Evolutionary conservation across 2,329 filamentous ascomycete genomes (phyloP), one percentile per base, ranked within the genome.

Genomic region (Curvularia verruculosa): DNA sequence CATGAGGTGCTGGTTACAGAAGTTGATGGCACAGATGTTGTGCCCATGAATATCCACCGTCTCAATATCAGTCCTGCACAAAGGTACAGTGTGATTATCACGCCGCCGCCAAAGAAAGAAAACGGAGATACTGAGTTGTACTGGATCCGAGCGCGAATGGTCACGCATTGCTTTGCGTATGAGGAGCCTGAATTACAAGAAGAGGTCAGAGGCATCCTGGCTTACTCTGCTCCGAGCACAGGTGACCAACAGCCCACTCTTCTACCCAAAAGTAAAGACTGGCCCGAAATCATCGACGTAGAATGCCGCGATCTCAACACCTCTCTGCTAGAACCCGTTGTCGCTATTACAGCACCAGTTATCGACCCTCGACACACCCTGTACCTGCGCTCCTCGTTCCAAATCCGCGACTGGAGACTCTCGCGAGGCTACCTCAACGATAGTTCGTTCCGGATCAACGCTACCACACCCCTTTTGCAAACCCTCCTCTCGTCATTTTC

Each of bases 11-110:
- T 70, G 6, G 76, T 80, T 37, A 77, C 79, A 26, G 66, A 74
- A 29, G 70, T 66, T 34, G 78, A 79, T 58, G 78, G 77, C 49
- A 75, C 75, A 0, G 68, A 75, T 4, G 77, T 94, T 81, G 84
- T 59, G 80, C 83, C 77, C 1, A 78, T 77, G 61, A 64, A 69
- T 45, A 77, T 74, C 5, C 63, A 73, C 44, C 67, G 74, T 3
- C 72, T 91, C 34, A 84, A 87, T 59, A 84, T 91, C 58, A 82
- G 84, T 28, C 87, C 88, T 0, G 88, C 87, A 0, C 89, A 91
- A 67, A 83, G 89, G 19, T 91, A 91, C 67, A 90, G 87, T 65
- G 79, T 87, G 15, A 68, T 90, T 0, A 57, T 91, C 1, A 80
- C 82, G 8, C 80, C 87, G 3, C 84, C 54, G 3, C 84, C 54